Conservation (phyloP, 2,329 filamentous ascomycete species). For the Penicillium polonicum region DNA sequence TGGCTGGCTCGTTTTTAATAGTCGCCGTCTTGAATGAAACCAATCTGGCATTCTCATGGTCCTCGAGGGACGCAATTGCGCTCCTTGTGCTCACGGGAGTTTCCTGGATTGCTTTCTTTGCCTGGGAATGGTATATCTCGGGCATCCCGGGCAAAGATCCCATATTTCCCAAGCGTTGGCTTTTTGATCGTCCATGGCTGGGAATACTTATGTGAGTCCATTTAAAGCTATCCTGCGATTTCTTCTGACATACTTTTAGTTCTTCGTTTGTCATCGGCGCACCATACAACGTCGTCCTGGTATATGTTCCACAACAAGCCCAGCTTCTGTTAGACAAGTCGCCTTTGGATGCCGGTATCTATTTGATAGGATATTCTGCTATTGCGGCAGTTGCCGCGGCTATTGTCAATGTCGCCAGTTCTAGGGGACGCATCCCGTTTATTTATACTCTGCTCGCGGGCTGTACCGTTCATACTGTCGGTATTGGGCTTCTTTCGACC, state of each 20-base stretch:
- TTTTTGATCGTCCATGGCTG: constrained; percentile 28
- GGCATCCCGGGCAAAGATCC: constrained; percentile 25
- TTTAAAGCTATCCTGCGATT: neutral
- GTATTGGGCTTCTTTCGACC: constrained; percentile 26
- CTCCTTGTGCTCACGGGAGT: constrained; percentile 26
- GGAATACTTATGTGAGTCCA: constrained; percentile 26
- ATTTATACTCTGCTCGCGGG: constrained; percentile 29
- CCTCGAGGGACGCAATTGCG: constrained; percentile 35
- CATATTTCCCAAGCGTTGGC: constrained; percentile 31
- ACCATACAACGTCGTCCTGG: constrained; percentile 28
- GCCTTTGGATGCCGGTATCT: constrained; percentile 28
- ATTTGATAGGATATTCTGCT: constrained; percentile 28
- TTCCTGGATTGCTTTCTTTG: constrained; percentile 32
- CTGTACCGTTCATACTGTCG: constrained; percentile 26
- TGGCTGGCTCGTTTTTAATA: constrained; percentile 47
- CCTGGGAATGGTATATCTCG: constrained; percentile 33
- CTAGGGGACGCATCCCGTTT: constrained; percentile 26
- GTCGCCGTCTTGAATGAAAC: constrained; percentile 50
- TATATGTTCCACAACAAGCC: constrained; percentile 32
- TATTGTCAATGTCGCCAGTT: constrained; percentile 22
- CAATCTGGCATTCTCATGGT: constrained; percentile 47
- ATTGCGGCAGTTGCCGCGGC: constrained; percentile 26
- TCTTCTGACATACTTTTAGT: constrained; percentile 9
- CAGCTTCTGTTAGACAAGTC: constrained; percentile 26
- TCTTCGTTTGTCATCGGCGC: constrained; percentile 30